Base-by-base conservation (phyloP, 345 rosid genomes). In the Populus pruinosa region DNA sequence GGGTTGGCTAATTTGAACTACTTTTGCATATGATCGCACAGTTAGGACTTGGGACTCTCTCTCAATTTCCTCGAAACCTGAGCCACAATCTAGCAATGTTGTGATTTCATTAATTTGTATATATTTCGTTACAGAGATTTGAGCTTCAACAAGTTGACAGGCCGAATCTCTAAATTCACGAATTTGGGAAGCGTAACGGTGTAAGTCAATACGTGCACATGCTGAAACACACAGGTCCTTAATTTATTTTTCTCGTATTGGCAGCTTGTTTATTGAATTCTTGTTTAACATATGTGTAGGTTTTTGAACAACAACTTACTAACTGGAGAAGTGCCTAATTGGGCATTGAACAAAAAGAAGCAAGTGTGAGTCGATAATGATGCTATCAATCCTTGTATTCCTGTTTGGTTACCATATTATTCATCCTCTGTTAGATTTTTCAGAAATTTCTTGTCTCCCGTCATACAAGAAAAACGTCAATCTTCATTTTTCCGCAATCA, bases 261-360 rank as follows among this genome's bases (percentile, higher is more conserved):
- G 1, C 8, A 5, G 47, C 21, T 61, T 61, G 65, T 11, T 61
- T 8, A n/a, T 61, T 21, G 27, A 23, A 5, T 49, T 47, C 14
- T 16, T 72, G 1, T 41, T 1, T 41, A 74, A 73, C 44, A 13
- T 13, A 23, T 33, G 18, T 69, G 64, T 14, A 95, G 99, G 88
- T 92, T 85, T 83, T 81, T 95, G 84, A 85, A 80, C 55, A 90
- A 93, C 80, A 95, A 95, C 85, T 87, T 91, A 31, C 83, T 95
- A 43, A 86, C 86, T 29, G 99, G 97, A 82, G 76, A 63, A 53
- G 83, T 93, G 66, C 93, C 93, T 49, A 50, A 4, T 65, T 93
- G 91, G 89, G 77, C 87, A 67, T 14, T 81, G 17, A 41, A 2
- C 2, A 89, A 68, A 70, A 76, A 29, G 8, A 0, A 77, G 0